phyloP scores from a whole-genome alignment of 768 basidiomycete genomes.

The Leccinum truebloodii region DNA sequence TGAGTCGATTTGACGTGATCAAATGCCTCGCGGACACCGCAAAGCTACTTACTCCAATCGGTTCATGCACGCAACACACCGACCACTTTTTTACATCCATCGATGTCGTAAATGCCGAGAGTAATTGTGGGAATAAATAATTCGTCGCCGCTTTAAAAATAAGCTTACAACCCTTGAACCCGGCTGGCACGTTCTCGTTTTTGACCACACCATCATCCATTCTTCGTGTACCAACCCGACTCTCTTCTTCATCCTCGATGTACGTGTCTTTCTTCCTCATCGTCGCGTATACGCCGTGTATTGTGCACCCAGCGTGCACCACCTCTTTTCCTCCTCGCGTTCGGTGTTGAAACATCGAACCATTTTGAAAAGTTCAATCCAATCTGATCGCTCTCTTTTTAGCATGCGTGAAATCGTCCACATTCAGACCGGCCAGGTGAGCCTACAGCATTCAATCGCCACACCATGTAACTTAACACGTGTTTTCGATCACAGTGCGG shows the following conservation, averaged over 20 bases:
- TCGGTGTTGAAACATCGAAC: constrained; percentile 24
- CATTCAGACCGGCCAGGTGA: constrained; percentile 97
- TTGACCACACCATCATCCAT: constrained; percentile 37
- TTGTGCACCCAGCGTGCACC: not conserved
- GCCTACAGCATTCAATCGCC: constrained; percentile 20
- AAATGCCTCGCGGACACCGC: too few relatives aligned
- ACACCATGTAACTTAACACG: constrained; percentile 26
- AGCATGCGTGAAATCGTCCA: constrained; percentile 99
- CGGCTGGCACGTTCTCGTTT: constrained; percentile 34
- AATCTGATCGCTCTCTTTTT: constrained; percentile 32
- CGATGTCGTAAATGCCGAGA: constrained; percentile 10
- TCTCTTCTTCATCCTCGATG: constrained; percentile 25
- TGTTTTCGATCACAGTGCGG: constrained; percentile 67
- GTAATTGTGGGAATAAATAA: constrained; percentile 19
- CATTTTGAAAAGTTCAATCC: constrained; percentile 13
- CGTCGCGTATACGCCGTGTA: constrained; percentile 17
- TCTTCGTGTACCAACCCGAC: constrained; percentile 34
- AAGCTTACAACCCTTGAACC: constrained; percentile 40
- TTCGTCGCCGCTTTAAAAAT: constrained; percentile 38
- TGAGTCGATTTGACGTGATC: too few relatives aligned
- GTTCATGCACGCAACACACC: too few relatives aligned
- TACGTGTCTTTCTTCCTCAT: constrained; percentile 30
- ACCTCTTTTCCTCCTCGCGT: constrained; percentile 13
- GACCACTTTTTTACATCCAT: constrained; percentile 8
- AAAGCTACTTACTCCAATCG: too few relatives aligned